phyloP scores from a whole-genome alignment of 257 asterid genomes.

The Fraxinus pennsylvanica region DNA sequence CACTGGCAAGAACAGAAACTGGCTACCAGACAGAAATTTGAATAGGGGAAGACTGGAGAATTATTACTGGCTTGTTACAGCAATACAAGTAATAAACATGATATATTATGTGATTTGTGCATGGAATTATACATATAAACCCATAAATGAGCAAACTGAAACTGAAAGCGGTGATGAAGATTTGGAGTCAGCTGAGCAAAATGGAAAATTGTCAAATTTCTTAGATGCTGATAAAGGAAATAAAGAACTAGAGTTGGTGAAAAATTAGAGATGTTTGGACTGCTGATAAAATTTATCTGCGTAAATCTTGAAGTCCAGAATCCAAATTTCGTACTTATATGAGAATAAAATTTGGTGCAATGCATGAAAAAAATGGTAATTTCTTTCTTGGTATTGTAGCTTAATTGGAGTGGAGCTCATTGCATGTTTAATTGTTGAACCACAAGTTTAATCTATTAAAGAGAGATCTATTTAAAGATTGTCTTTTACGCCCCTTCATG shows the following conservation, averaged over 20 bases:
- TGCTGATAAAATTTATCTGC: background rate
- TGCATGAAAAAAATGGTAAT: background rate
- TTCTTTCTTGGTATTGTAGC: background rate
- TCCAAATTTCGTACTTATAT: background rate
- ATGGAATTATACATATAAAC: conserved; percentile 52
- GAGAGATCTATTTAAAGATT: too few species aligned
- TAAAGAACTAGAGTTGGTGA: conserved; percentile 30
- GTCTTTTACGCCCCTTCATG: background rate
- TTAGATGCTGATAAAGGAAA: conserved; percentile 11
- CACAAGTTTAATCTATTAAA: too few species aligned
- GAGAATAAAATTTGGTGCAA: background rate
- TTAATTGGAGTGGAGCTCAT: background rate
- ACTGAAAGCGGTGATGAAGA: conserved; percentile 32
- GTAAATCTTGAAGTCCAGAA: background rate
- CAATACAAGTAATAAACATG: conserved; percentile 56
- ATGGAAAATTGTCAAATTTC: too few species aligned
- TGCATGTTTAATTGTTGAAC: background rate
- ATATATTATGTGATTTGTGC: conserved; percentile 63
- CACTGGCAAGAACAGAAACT: conserved; percentile 46
- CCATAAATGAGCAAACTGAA: conserved; percentile 41
- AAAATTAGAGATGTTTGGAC: background rate
- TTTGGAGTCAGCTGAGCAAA: conserved; percentile 31
- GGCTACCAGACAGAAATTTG: conserved; percentile 79
- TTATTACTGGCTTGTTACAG: conserved; percentile 67
- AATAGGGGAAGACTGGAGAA: conserved; percentile 68